A percentile compares a stretch with the other conserved stretches of the same genome.
Evolutionary conservation across 768 basidiomycete genomes (phyloP).

Genomic region (Tulasnella sp.): DNA sequence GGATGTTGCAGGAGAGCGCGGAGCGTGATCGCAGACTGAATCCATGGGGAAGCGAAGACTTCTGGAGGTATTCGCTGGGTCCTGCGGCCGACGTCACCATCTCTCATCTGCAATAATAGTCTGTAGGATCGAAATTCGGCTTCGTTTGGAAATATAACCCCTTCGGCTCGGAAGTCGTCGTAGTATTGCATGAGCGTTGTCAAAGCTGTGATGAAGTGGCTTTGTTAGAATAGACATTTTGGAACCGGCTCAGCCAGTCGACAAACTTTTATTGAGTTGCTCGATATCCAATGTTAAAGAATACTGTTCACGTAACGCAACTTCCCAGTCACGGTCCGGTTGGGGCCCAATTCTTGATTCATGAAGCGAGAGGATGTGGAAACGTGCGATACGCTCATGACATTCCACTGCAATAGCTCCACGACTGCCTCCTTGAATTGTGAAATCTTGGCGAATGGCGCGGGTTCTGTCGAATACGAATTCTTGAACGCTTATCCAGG

Average conservation of each 20-base stretch:
- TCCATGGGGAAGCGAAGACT: constrained; percentile 67
- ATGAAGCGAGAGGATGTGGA: constrained; percentile 83
- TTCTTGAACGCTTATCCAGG: constrained; percentile 58
- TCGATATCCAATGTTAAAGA: constrained; percentile 62
- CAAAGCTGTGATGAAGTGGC: constrained; percentile 54
- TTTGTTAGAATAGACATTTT: neutral
- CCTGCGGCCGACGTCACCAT: constrained; percentile 71
- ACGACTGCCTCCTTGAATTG: constrained; percentile 74
- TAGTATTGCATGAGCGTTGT: constrained; percentile 93
- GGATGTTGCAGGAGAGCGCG: constrained; percentile 66
- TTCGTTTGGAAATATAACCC: constrained; percentile 68
- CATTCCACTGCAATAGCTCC: constrained; percentile 77
- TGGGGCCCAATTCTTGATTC: constrained; percentile 16
- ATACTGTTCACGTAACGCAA: constrained; percentile 5
- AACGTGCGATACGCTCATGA: constrained; percentile 90
- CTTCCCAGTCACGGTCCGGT: constrained; percentile 18
- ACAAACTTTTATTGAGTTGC: constrained; percentile 85
- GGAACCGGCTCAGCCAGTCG: constrained; percentile 1
- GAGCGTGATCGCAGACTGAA: constrained; percentile 77
- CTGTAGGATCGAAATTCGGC: constrained; percentile 97
- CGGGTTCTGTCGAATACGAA: constrained; percentile 93
- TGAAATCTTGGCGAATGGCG: constrained; percentile 87
- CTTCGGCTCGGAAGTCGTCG: constrained; percentile 65
- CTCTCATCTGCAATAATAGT: constrained; percentile 84
- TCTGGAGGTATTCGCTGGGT: constrained; percentile 51